phyloP scores from a whole-genome alignment of 1,284 basidiomycete genomes.

The Leccinum insigne region DNA sequence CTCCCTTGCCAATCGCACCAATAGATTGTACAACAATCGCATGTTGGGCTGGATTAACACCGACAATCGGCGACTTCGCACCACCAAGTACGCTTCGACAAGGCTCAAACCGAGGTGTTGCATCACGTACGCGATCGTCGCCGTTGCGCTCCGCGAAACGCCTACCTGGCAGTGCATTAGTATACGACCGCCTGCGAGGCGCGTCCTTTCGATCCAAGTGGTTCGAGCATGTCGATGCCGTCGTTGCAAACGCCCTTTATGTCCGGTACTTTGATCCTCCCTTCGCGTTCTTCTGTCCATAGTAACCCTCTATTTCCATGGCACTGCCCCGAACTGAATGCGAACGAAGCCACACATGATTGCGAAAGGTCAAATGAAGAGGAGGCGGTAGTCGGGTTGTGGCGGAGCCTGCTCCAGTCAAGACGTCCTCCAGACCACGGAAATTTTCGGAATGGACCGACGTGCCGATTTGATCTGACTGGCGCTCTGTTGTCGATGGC shows the following conservation, averaged over 20 bases:
- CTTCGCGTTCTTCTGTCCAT: background rate
- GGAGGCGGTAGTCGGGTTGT: background rate
- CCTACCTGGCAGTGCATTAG: background rate
- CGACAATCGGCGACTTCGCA: slow-evolving; percentile 1
- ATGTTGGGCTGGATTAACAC: slow-evolving; percentile 2
- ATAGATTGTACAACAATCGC: background rate
- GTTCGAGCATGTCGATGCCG: slow-evolving; percentile 1
- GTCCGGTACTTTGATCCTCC: background rate
- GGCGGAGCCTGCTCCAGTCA: background rate
- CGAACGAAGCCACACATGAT: background rate
- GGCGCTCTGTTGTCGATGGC: background rate
- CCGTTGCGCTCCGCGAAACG: slow-evolving; percentile 1
- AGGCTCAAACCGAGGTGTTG: background rate
- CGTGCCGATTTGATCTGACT: slow-evolving; percentile 18
- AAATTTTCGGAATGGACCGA: slow-evolving; percentile 25
- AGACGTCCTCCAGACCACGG: background rate
- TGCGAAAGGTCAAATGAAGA: background rate
- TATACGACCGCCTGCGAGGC: background rate
- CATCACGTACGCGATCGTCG: slow-evolving; percentile 1
- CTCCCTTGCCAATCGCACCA: background rate
- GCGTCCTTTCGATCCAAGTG: background rate
- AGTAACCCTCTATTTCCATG: background rate
- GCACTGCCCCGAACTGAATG: background rate
- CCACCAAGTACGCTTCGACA: slow-evolving; percentile 1
- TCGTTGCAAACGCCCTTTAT: background rate